Conservation (phyloP, 768 basidiomycete genomes). For the Leucogyrophana mollusca region DNA sequence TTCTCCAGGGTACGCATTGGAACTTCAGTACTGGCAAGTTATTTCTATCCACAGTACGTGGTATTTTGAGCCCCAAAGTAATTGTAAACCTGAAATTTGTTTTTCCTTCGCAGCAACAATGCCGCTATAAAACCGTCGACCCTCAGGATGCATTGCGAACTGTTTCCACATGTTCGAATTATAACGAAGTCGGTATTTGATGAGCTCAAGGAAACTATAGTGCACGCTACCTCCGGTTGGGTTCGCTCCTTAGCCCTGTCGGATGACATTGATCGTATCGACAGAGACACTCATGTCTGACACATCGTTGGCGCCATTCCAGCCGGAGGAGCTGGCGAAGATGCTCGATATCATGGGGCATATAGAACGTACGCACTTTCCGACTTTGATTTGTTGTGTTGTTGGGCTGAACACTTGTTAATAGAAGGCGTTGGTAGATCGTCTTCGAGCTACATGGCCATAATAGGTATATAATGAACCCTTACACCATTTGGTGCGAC, state of each 20-base stretch:
- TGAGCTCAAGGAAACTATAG: background rate
- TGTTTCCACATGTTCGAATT: background rate
- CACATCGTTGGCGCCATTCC: constrained; percentile 15
- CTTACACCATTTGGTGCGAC: background rate
- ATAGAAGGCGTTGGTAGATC: no score
- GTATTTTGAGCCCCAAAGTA: no score
- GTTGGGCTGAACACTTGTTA: no score
- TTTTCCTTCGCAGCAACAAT: no score
- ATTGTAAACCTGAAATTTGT: no score
- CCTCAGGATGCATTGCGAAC: constrained; percentile 20
- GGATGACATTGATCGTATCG: background rate
- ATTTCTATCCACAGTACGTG: background rate
- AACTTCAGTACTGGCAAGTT: constrained; percentile 7
- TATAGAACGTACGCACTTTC: constrained; percentile 3
- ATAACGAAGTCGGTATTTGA: background rate
- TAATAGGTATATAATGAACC: no score
- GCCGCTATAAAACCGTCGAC: background rate
- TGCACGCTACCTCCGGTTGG: constrained; percentile 3
- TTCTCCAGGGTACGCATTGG: constrained; percentile 5
- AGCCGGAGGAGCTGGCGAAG: constrained; percentile 8
- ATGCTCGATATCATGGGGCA: constrained; percentile 11
- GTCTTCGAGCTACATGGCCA: no score
- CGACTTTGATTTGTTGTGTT: background rate
- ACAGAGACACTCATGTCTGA: constrained; percentile 17
- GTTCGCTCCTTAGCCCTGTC: background rate